phyloP scores from a whole-genome alignment of 2,329 filamentous ascomycete species.

The Cylindrodendrum hubeiense region DNA sequence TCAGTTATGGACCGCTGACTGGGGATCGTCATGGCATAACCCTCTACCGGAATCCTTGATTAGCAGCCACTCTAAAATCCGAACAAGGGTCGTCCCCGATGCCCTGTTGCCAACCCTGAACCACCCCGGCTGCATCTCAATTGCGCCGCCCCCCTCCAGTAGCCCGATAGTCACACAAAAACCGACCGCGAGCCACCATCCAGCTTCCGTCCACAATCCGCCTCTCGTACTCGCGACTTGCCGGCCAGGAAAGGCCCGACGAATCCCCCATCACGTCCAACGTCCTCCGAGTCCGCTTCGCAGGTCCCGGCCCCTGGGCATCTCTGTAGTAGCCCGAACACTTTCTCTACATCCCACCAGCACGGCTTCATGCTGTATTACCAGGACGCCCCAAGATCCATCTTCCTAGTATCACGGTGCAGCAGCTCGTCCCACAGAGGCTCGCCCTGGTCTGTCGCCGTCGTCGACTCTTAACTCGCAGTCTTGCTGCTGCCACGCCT shows the following conservation, averaged over 20 bases:
- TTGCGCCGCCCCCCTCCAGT: slow-evolving; percentile 50
- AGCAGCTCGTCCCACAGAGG: slow-evolving; percentile 64
- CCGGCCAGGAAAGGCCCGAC: slow-evolving; percentile 44
- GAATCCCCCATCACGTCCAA: slow-evolving; percentile 34
- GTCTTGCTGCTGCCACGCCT: slow-evolving; percentile 28
- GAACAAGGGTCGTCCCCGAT: slow-evolving; percentile 50
- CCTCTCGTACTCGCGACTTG: slow-evolving; percentile 47
- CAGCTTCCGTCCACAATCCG: slow-evolving; percentile 48
- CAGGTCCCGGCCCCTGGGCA: slow-evolving; percentile 47
- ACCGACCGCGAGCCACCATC: slow-evolving; percentile 58
- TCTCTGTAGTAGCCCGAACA: slow-evolving; percentile 61
- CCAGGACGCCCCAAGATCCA: slow-evolving; percentile 58
- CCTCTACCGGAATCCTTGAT: slow-evolving; percentile 50
- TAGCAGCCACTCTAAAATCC: slow-evolving; percentile 54
- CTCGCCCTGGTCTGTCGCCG: slow-evolving; percentile 49
- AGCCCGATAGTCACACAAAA: slow-evolving; percentile 64
- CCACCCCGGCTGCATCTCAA: slow-evolving; percentile 58
- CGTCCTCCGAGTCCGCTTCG: slow-evolving; percentile 45
- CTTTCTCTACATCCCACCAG: slow-evolving; percentile 58
- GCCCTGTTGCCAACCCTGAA: slow-evolving; percentile 56
- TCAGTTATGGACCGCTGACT: slow-evolving; percentile 43
- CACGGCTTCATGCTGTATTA: slow-evolving; percentile 64
- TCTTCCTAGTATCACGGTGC: slow-evolving; percentile 64
- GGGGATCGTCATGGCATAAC: slow-evolving; percentile 49
- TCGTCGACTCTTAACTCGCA: slow-evolving; percentile 31